Evolutionary conservation across 164 flowering plant species (phyloP).

Genomic region (grape (Vitis vinifera)): ASM3070453v1 NC_081819.1:19722501-19723000

Average conservation of each 20-base stretch:
- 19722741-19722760: conserved; percentile 72
- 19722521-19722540: too few species aligned
- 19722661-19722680: conserved; percentile 27
- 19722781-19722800: conserved; percentile 59
- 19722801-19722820: conserved; percentile 77
- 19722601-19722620: too few species aligned
- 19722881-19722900: conserved; percentile 54
- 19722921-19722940: conserved; percentile 61
- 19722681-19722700: conserved; percentile 68
- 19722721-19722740: conserved; percentile 86
- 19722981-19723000: conserved; percentile 63
- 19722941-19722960: conserved; percentile 57
- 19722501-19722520: too few species aligned
- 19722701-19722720: conserved; percentile 78
- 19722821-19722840: conserved; percentile 59
- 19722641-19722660: too few species aligned
- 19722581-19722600: too few species aligned
- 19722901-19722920: conserved; percentile 53
- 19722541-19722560: too few species aligned
- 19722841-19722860: conserved; percentile 41
- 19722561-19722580: too few species aligned
- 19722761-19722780: conserved; percentile 76
- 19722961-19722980: conserved; percentile 53
- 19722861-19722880: conserved; percentile 31
- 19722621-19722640: too few species aligned